Conservation (phyloP, 2,329 filamentous ascomycete genomes). For the Raffaelea arxii region DNA sequence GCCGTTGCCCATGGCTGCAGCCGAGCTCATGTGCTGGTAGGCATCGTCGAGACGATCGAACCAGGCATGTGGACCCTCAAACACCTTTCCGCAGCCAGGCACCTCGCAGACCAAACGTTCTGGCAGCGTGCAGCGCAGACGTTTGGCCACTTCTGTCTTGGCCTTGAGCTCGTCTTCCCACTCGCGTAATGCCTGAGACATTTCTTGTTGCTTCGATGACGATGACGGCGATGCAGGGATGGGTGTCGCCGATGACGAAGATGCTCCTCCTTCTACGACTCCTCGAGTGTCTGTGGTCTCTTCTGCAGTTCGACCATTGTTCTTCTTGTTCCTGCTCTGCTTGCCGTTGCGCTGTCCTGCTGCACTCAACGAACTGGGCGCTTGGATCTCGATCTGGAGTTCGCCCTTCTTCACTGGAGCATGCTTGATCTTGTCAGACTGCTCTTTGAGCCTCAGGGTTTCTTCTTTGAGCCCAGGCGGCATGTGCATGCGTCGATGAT, state of each 20-base stretch:
- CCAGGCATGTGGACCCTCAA: slow-evolving; percentile 60
- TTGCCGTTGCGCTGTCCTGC: background rate
- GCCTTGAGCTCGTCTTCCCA: slow-evolving; percentile 45
- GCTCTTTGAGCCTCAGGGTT: slow-evolving; percentile 17
- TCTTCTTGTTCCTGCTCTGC: slow-evolving; percentile 2
- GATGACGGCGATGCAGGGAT: no score
- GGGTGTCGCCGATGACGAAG: no score
- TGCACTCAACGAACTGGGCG: no score
- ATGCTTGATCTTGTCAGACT: no score
- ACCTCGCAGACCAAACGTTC: slow-evolving; percentile 49
- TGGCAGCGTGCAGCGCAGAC: slow-evolving; percentile 52
- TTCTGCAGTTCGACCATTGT: no score
- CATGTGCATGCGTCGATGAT: slow-evolving; percentile 75
- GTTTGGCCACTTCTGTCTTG: slow-evolving; percentile 49
- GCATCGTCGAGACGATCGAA: slow-evolving; percentile 81
- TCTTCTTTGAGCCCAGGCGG: slow-evolving; percentile 30
- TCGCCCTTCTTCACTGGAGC: slow-evolving; percentile 20
- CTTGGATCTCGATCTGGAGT: no score
- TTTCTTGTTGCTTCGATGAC: slow-evolving; percentile 7
- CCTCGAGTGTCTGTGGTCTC: no score
- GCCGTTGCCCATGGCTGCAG: slow-evolving; percentile 20
- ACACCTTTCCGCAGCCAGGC: slow-evolving; percentile 46
- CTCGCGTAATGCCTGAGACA: slow-evolving; percentile 15
- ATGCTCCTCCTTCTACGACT: no score
- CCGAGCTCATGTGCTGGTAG: slow-evolving; percentile 62